Conservation (phyloP, 768 basidiomycete species). For the Phlegmacium glaucopus region DNA sequence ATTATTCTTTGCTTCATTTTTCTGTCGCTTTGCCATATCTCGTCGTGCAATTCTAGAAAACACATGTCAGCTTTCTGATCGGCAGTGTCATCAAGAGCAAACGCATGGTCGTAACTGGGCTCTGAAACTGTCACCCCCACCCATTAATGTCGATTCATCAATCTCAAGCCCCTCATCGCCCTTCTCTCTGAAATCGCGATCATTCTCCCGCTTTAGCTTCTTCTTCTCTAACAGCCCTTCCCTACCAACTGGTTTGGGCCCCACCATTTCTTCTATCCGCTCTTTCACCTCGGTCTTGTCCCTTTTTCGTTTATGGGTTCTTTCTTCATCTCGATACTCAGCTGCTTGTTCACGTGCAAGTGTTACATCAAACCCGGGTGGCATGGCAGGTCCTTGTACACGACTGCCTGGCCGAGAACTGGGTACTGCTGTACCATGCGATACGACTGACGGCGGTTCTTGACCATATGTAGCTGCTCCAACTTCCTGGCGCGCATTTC, state of each 20-base stretch:
- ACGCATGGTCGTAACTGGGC: constrained; percentile 50
- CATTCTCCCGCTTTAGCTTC: constrained; percentile 63
- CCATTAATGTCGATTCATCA: constrained; percentile 77
- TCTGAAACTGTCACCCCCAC: constrained; percentile 79
- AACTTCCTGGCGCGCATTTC: constrained; percentile 57
- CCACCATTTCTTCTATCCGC: constrained; percentile 71
- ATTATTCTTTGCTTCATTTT: constrained; percentile 50
- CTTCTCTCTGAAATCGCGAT: constrained; percentile 68
- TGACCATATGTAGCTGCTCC: constrained; percentile 42
- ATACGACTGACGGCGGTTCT: constrained; percentile 7
- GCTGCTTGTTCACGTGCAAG: constrained; percentile 61
- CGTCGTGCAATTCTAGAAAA: constrained; percentile 52
- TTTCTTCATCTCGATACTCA: constrained; percentile 51
- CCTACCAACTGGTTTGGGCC: constrained; percentile 76
- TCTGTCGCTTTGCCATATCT: constrained; percentile 68
- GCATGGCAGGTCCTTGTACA: constrained; percentile 64
- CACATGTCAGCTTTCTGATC: constrained; percentile 2
- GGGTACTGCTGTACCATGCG: constrained; percentile 18
- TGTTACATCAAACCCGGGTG: constrained; percentile 64
- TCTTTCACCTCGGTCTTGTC: constrained; percentile 65
- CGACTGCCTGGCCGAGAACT: constrained; percentile 30
- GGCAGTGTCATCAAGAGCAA: not conserved
- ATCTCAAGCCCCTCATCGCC: constrained; percentile 78
- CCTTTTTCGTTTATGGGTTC: constrained; percentile 60
- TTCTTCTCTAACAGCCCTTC: constrained; percentile 91